Evolutionary conservation across 1,139 yeast genomes (phyloP).

Genomic region (Kazachstania sp.): DNA sequence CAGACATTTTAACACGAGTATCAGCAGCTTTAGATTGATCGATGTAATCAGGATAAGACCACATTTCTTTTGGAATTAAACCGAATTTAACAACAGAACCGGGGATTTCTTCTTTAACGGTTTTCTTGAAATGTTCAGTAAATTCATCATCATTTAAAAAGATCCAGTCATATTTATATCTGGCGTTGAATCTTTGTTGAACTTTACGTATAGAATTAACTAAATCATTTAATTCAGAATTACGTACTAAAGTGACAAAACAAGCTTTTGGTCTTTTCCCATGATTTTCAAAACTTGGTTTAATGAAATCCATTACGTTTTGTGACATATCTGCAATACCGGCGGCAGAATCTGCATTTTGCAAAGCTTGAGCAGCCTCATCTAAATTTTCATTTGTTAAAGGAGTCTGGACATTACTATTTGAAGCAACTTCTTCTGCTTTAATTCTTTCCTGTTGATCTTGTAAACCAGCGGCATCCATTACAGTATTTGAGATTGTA

Average conservation of each 20-base stretch:
- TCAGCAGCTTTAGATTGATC: slow-evolving; percentile 51
- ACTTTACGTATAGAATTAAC: slow-evolving; percentile 45
- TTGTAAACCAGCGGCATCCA: neutral
- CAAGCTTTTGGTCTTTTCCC: slow-evolving; percentile 46
- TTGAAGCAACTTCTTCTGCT: slow-evolving; percentile 1
- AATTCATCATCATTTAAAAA: slow-evolving; percentile 68
- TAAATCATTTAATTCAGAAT: slow-evolving; percentile 50
- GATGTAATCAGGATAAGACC: slow-evolving; percentile 54
- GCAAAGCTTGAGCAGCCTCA: slow-evolving; percentile 3
- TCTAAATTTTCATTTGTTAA: no score
- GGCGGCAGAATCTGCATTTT: slow-evolving; percentile 6
- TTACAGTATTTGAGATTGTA: neutral
- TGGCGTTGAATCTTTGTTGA: slow-evolving; percentile 56
- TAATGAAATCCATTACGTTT: slow-evolving; percentile 8
- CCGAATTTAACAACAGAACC: slow-evolving; percentile 51
- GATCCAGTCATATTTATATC: slow-evolving; percentile 72
- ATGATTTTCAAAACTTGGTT: slow-evolving; percentile 8
- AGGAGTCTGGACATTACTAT: no score
- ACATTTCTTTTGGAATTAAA: slow-evolving; percentile 42
- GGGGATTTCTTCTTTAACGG: slow-evolving; percentile 35
- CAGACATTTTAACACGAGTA: slow-evolving; percentile 43
- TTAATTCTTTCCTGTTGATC: neutral
- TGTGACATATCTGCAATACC: slow-evolving; percentile 2
- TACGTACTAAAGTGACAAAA: slow-evolving; percentile 62
- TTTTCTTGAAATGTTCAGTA: slow-evolving; percentile 44